Conservation (phyloP, 2,329 filamentous ascomycete genomes). For the Cryphonectria parasitica region DNA sequence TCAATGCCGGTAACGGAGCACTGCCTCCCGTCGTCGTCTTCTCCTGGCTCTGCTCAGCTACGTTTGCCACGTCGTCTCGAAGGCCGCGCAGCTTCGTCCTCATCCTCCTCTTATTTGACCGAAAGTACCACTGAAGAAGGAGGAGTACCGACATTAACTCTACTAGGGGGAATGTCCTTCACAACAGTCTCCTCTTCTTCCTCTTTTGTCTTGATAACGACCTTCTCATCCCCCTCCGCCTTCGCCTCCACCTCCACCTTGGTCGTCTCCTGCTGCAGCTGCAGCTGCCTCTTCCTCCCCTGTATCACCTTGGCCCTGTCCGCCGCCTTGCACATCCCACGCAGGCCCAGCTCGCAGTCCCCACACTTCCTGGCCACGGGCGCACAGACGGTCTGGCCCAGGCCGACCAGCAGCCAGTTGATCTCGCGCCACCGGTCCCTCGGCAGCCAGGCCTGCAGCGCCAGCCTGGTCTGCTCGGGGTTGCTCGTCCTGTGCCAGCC, state of each 20-base stretch:
- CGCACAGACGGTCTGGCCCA: slow-evolving; percentile 85
- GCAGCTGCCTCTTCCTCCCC: slow-evolving; percentile 47
- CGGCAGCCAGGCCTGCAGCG: slow-evolving; percentile 82
- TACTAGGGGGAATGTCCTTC: slow-evolving; percentile 33
- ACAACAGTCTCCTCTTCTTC: slow-evolving; percentile 36
- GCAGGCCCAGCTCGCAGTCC: slow-evolving; percentile 78
- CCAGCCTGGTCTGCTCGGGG: slow-evolving; percentile 79
- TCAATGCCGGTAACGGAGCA: not conserved
- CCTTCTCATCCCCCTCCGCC: slow-evolving; percentile 33
- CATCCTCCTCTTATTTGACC: slow-evolving; percentile 36
- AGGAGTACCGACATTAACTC: slow-evolving; percentile 22
- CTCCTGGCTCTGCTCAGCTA: slow-evolving; percentile 18
- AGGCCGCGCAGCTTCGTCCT: slow-evolving; percentile 29
- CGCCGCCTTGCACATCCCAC: slow-evolving; percentile 75
- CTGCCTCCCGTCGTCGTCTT: not conserved
- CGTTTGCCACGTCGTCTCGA: slow-evolving; percentile 27
- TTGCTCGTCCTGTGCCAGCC: slow-evolving; percentile 82
- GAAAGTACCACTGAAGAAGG: slow-evolving; percentile 24
- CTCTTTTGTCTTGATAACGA: slow-evolving; percentile 36
- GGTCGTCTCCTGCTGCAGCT: slow-evolving; percentile 43
- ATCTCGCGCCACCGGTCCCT: slow-evolving; percentile 88
- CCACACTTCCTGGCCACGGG: slow-evolving; percentile 81
- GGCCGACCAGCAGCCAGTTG: slow-evolving; percentile 84
- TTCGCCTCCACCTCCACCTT: slow-evolving; percentile 38
- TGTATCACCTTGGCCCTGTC: slow-evolving; percentile 65